Base-by-base conservation (phyloP, 352 stramenopile species). In the Phytopythium aichiense region DNA sequence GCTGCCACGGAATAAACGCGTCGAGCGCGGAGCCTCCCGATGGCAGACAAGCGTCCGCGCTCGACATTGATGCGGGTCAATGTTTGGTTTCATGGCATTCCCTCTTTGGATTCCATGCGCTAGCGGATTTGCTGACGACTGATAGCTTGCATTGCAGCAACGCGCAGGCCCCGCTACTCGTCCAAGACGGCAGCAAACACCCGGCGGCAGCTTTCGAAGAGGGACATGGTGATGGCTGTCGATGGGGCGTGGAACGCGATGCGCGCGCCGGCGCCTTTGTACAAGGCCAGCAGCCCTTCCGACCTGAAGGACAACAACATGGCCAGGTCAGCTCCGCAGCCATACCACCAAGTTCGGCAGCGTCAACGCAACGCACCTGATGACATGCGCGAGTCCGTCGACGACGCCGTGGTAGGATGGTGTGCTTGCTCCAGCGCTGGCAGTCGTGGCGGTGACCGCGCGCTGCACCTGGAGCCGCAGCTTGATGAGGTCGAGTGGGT, bases 161-260 rank as follows among this genome's bases (percentile, higher is more conserved):
- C 11, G 22, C 1, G 18, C 13, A 20, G 2, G 7, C 6, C 11
- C 12, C 12, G 58, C 31, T 73, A 80, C 18, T 55, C 60, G 37
- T 80, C 67, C 8, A 89, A 60, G 28, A 86, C 22, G 33, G 78
- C 64, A 9, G 77, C 73, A 56, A 86, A 91, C 13, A 87, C 72
- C 3, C 65, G 77, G 22, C 81, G 76, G 45, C 81, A 97, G 53
- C 83, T 96, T 71, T 99, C 97, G 60, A 98, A 99, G 8, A 94
- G 79, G 28, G 94, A 96, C 94, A 99, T 99, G 15, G 96, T 98
- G 54, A 99, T 96, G 43, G 95, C 97, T 4, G 93, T 99, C 11
- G 91, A 96, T 38, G 97, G 97, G 1, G 94, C 91, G 71, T 98
- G 95, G 73, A 99, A 98, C 7, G 95, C 76, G 51, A 99, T 85